Evolutionary conservation across 1,139 yeast species (phyloP), one percentile per base, ranked within the genome.

Genomic region (Yamadazyma trypodendri): DNA sequence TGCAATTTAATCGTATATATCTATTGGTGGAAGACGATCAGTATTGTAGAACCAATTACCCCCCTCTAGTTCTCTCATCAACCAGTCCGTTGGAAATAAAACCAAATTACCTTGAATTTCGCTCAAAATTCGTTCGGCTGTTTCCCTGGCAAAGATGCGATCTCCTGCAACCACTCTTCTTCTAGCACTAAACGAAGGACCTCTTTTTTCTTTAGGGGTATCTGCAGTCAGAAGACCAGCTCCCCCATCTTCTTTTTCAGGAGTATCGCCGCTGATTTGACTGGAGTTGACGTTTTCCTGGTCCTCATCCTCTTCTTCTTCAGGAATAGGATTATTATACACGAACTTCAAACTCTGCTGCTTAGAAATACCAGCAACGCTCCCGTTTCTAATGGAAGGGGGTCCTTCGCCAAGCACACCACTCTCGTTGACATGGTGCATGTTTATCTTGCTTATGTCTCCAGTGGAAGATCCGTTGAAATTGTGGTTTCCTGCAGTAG

Each of bases 11-110:
- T 90, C 95, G 60, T 86, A 92, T 39, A 92, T 92, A 58, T 92
- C 97, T 42, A 92, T 80, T 2, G 99, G 99, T 8, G 97, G 97
- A 32, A 92, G 69, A 55, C 95, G 79, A 57, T 92, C 99, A 38
- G 95, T 83, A 50, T 84, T 87, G 67, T 88, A 90, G 60, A 89
- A 89, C 97, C 97, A 92, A 55, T 94, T 92, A 17, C 87, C 92
- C 5, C 85, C 79, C 39, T 89, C 96, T 35, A 89, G 77, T 59
- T 92, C 98, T 43, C 81, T 77, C 52, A 78, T 69, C 36, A 94
- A 72, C 98, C 98, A 94, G 43, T 88, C 90, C 0, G 87, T 73
- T 0, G 98, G 97, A 69, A 90, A 92, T 20, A 83, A 56, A 4
- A 94, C 97, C 52, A 94, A 65, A 55, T 92, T 85, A 3, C 99